A percentile compares a stretch with the other conserved stretches of the same genome.
phyloP scores from a whole-genome alignment of 208 protist genomes.

The Trypanosoma rangeli region DNA sequence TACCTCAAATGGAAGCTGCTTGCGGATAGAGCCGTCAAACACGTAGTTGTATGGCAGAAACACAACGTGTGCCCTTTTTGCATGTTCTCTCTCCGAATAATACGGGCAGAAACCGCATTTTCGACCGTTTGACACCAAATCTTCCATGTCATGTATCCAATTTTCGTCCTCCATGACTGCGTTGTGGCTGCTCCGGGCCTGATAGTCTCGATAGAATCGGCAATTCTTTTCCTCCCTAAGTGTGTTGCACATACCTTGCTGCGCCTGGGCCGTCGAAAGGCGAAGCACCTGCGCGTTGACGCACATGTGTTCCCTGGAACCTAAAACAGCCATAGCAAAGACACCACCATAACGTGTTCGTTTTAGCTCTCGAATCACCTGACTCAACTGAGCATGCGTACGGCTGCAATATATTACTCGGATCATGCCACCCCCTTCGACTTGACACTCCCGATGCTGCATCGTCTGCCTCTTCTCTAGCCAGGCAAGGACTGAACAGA shows the following conservation, averaged over 20 bases:
- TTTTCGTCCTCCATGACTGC: conserved; percentile 21
- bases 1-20: conserved; percentile 85
- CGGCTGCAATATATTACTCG: conserved; percentile 96
- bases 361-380: conserved; percentile 97
- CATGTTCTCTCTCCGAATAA: conserved; percentile 85
- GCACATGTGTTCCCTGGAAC: conserved; percentile 97
- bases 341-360: conserved; percentile 81
- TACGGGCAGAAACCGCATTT: conserved; percentile 94
- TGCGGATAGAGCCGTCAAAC: conserved; percentile 88
- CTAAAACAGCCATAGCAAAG: conserved; percentile 89
- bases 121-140: conserved; percentile 80
- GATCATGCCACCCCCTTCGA: not conserved
- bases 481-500: conserved; percentile 96
- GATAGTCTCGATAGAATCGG: conserved; percentile 68
- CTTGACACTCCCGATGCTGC: not conserved
- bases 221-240: conserved; percentile 72
- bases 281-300: conserved; percentile 87
- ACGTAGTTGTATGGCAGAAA: conserved; percentile 99
- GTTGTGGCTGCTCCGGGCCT: conserved; percentile 21
- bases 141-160: conserved; percentile 93
- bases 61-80: conserved; percentile 91
- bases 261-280: conserved; percentile 63
- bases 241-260: conserved; percentile 65
- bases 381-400: conserved; percentile 98
- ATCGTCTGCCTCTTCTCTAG: conserved; percentile 17